Percentiles rank a stretch among this genome's conserved stretches.
Evolutionary conservation across 345 rosid species (phyloP).

Genomic region (Gossypium mustelinum): DNA sequence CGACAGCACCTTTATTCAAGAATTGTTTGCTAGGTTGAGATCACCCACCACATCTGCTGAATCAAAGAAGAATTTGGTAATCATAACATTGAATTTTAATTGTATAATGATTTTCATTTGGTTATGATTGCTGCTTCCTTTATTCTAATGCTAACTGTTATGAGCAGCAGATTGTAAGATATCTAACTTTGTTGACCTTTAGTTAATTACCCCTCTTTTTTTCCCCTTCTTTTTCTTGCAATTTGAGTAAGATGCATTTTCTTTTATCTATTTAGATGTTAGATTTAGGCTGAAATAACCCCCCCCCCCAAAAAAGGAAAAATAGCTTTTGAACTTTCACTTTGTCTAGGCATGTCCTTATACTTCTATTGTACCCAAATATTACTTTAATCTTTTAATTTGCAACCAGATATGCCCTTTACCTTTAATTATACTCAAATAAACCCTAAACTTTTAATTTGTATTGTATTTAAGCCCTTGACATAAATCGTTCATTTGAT

Average conservation of each 20-base stretch:
- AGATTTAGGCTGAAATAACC: background rate
- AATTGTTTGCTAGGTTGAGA: constrained; percentile 68
- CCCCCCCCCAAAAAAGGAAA: background rate
- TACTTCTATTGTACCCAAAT: background rate
- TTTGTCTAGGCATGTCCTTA: background rate
- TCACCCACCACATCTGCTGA: constrained; percentile 57
- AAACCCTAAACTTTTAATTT: background rate
- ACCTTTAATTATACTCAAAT: background rate
- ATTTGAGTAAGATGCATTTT: background rate
- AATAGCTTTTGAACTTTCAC: background rate
- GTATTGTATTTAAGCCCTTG: background rate
- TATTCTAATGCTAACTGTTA: background rate
- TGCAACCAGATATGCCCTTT: background rate
- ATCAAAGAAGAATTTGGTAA: constrained; percentile 91
- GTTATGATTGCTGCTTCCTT: background rate
- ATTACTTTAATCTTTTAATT: background rate
- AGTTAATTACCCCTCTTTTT: background rate
- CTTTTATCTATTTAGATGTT: background rate
- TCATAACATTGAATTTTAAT: constrained; percentile 4
- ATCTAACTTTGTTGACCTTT: background rate
- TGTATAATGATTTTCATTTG: background rate
- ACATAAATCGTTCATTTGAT: background rate
- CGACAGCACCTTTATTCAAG: constrained; percentile 85
- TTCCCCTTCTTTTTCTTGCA: background rate
- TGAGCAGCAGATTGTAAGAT: background rate